Evolutionary conservation across 1,284 basidiomycete species (phyloP).

Genomic region (Anthracocystis setariae): DNA sequence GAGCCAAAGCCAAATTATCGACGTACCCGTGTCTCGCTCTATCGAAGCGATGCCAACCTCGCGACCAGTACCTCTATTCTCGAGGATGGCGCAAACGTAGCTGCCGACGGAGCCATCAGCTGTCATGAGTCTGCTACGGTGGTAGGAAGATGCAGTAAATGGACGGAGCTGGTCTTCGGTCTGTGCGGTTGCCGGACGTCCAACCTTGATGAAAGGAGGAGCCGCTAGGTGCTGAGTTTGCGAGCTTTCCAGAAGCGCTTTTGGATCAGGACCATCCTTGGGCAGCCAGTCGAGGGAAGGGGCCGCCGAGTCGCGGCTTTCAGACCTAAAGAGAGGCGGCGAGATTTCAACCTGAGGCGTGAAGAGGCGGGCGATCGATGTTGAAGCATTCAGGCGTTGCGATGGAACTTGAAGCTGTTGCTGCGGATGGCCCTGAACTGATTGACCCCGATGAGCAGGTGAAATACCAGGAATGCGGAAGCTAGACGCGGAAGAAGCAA

Average conservation of each 20-base stretch:
- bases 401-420: not conserved
- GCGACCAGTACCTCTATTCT: conserved; percentile 73
- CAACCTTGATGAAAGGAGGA: not conserved
- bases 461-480: conserved; percentile 37
- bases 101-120: conserved; percentile 34
- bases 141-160: conserved; percentile 44
- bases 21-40: conserved; percentile 79
- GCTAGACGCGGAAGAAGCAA: conserved; percentile 28
- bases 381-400: not conserved
- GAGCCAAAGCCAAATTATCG: too few relatives aligned
- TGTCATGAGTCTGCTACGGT: conserved; percentile 35
- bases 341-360: conserved; percentile 10
- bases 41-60: conserved; percentile 87
- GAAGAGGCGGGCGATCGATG: conserved; percentile 21
- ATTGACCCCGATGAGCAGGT: not conserved
- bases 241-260: conserved; percentile 16
- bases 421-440: too few relatives aligned
- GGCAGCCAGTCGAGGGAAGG: conserved; percentile 10
- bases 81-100: conserved; percentile 47
- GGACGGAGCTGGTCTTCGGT: conserved; percentile 20
- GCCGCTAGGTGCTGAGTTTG: not conserved
- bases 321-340: not conserved
- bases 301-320: not conserved
- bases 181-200: not conserved
- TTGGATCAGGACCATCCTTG: conserved; percentile 14